Evolutionary conservation across 306 rosid species (phyloP), one percentile per base, ranked within the genome.

Genomic region (Dicorynia guianensis): DNA sequence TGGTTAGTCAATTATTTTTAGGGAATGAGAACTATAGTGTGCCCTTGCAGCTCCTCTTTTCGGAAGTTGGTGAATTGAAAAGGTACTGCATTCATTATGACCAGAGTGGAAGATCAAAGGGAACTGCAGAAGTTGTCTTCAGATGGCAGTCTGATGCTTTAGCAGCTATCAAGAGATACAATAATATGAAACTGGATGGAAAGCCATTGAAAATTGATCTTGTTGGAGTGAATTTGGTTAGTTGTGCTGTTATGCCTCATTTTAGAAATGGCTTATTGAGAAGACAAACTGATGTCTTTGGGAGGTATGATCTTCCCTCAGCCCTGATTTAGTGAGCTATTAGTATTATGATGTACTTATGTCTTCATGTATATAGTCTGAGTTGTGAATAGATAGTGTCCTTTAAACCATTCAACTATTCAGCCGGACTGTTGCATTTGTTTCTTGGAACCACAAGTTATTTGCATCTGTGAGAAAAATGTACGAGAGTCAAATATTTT

Each of bases 81-180:
- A 75, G 83, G 3, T 63, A 82, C 70, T 25, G 79, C 58, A 71
- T 88, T 74, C 91, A 90, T 76, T 86, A 84, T 76, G 96, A 90
- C 70, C 54, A 54, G 38, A 84, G 81, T 67, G 93, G 93, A 77
- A 88, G 84, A 82, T 88, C 96, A 50, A 90, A 84, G 87, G 96
- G 96, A 78, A 87, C 93, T 0, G 89, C 88, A 14, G 91, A 88
- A 76, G 91, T 88, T 78, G 88, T 88, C 71, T 90, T 61, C 67
- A 6, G 11, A 17, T 84, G 49, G 70, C 43, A 71, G 58, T 52
- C 81, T 43, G 89, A 88, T 84, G 96, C 96, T 52, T 14, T 86
- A 39, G 78, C 81, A 70, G 93, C 93, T 75, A 79, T 90, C 18
- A 73, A 76, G 63, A 84, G 70, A 72, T 90, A 84, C 82, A 82